Evolutionary conservation across 1,284 basidiomycete species (phyloP).

Genomic region (Leccinum pallidistipes): DNA sequence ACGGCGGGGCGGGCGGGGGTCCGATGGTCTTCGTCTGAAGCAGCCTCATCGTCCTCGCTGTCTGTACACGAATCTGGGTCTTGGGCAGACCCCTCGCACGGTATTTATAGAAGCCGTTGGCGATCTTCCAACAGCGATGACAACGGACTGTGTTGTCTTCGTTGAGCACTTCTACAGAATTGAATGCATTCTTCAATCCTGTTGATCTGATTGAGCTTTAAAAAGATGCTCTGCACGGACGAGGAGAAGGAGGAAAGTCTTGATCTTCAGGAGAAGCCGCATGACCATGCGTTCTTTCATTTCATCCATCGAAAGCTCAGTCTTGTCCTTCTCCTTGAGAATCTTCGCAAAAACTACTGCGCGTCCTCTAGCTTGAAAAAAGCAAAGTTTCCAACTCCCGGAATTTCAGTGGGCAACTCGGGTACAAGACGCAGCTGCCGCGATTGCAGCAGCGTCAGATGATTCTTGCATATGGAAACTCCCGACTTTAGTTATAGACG

Average conservation of each 20-base stretch:
- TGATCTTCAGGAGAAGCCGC: slow-evolving; percentile 99
- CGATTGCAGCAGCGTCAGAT: slow-evolving; percentile 81
- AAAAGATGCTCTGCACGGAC: too few relatives aligned
- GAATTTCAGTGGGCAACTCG: slow-evolving; percentile 96
- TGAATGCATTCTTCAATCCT: too few relatives aligned
- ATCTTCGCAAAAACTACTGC: slow-evolving; percentile 95
- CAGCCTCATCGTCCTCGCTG: too few relatives aligned
- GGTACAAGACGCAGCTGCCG: slow-evolving; percentile 91
- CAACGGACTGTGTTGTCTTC: too few relatives aligned
- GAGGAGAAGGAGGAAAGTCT: slow-evolving; percentile 33
- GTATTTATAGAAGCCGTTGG: too few relatives aligned
- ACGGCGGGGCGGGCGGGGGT: not conserved
- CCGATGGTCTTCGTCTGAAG: not conserved
- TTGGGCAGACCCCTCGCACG: too few relatives aligned
- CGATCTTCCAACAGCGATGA: too few relatives aligned
- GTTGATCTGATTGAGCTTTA: too few relatives aligned
- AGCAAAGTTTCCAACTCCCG: slow-evolving; percentile 94
- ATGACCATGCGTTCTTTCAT: slow-evolving; percentile 99
- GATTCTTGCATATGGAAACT: slow-evolving; percentile 98
- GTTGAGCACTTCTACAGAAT: too few relatives aligned
- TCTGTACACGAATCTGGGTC: too few relatives aligned
- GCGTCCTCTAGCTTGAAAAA: slow-evolving; percentile 99
- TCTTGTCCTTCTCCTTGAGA: slow-evolving; percentile 92
- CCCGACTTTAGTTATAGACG: slow-evolving; percentile 68
- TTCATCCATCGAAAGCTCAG: slow-evolving; percentile 94